These are phyloP conservation scores for Pestalotiopsis sp. DNA, from an alignment of 2,329 filamentous ascomycete genomes.

Conservation along the genomic window DNA sequence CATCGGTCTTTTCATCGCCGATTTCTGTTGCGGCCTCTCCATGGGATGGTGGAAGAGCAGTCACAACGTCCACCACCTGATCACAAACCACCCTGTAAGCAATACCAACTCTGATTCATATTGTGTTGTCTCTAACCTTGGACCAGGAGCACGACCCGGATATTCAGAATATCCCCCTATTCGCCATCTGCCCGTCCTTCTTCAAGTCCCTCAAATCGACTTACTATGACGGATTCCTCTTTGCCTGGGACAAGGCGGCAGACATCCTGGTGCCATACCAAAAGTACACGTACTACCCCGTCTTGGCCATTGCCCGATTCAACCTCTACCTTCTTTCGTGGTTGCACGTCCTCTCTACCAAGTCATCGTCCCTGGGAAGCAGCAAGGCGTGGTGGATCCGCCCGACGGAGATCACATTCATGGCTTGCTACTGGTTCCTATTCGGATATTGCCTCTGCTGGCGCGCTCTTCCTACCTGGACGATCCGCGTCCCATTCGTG, in stretches of 20 bases:
- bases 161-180: constrained; percentile 70
- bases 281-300: constrained; percentile 69
- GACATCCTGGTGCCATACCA: constrained; percentile 64
- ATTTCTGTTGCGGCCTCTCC: constrained; percentile 67
- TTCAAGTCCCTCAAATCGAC: constrained; percentile 65
- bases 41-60: constrained; percentile 73
- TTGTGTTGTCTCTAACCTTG: neutral
- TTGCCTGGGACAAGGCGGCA: constrained; percentile 64
- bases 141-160: constrained; percentile 57
- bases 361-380: constrained; percentile 57
- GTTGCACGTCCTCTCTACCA: constrained; percentile 62
- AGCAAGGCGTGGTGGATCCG: constrained; percentile 68
- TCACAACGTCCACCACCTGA: constrained; percentile 69
- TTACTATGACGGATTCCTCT: constrained; percentile 65
- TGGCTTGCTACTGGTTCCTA: constrained; percentile 68
- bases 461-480: constrained; percentile 59
- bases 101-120: neutral
- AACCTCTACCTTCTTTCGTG: constrained; percentile 72
- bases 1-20: constrained; percentile 65
- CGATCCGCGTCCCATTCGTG: constrained; percentile 62
- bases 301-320: constrained; percentile 71
- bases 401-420: constrained; percentile 65
- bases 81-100: constrained; percentile 62
- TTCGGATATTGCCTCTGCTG: constrained; percentile 70
- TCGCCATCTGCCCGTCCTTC: constrained; percentile 68